These are phyloP conservation scores for Plantago rigida DNA, from an alignment of 305 asterid species.

Conservation along the genomic window DNA sequence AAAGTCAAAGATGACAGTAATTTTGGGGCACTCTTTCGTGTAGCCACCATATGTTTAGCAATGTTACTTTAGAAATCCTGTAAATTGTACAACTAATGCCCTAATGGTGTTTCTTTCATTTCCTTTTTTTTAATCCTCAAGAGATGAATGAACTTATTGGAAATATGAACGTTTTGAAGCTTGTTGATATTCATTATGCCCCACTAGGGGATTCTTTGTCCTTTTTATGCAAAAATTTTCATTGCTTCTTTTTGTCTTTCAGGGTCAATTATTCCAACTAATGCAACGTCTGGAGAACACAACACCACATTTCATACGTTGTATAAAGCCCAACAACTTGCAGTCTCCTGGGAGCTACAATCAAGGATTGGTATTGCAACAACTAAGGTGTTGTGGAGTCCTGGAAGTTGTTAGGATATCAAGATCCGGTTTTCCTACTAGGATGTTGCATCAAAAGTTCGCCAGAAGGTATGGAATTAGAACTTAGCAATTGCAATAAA, in stretches of 20 bases:
- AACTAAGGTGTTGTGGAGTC: slow-evolving; percentile 94
- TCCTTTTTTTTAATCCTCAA: no score
- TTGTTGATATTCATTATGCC: neutral
- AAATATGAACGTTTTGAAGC: no score
- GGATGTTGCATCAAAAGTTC: slow-evolving; percentile 94
- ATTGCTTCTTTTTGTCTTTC: slow-evolving; percentile 23
- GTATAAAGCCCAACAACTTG: slow-evolving; percentile 87
- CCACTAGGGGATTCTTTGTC: neutral
- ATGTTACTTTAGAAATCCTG: no score
- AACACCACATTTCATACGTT: slow-evolving; percentile 95
- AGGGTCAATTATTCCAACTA: slow-evolving; percentile 89
- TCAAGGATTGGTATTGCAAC: slow-evolving; percentile 86
- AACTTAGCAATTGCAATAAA: slow-evolving; percentile 5
- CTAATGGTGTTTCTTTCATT: no score
- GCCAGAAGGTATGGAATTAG: slow-evolving; percentile 57
- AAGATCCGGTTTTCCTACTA: slow-evolving; percentile 94
- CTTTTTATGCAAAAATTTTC: neutral
- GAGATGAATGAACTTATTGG: no score
- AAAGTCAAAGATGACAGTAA: no score
- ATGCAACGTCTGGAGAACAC: slow-evolving; percentile 95
- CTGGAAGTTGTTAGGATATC: slow-evolving; percentile 97
- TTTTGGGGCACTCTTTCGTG: no score
- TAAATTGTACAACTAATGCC: no score
- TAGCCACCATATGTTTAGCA: no score
- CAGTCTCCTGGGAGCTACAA: slow-evolving; percentile 84